Conservation (phyloP, 2,329 filamentous ascomycete genomes). For the Myriosclerotinia duriaeana region DNA sequence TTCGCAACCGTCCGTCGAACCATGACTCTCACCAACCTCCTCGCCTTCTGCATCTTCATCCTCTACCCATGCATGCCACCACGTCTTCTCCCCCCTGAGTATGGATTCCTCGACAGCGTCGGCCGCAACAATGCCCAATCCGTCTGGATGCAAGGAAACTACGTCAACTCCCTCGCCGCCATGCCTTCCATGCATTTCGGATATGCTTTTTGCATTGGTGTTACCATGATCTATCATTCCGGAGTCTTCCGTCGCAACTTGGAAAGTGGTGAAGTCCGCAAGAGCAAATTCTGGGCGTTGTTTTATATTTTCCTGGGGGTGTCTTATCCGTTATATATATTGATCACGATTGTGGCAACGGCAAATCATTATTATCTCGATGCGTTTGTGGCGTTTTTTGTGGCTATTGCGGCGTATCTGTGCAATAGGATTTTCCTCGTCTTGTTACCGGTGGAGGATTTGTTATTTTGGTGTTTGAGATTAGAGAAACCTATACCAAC, state of each 20-base stretch:
- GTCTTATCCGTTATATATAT: conserved; percentile 48
- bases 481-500: conserved; percentile 52
- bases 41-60: conserved; percentile 53
- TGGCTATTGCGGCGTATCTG: conserved; percentile 47
- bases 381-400: conserved; percentile 49
- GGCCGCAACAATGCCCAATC: conserved; percentile 50
- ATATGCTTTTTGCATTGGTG: conserved; percentile 54
- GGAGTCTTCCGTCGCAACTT: conserved; percentile 44
- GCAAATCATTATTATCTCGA: conserved; percentile 57
- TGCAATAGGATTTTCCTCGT: conserved; percentile 51
- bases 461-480: conserved; percentile 48
- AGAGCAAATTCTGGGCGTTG: conserved; percentile 45
- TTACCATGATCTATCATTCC: conserved; percentile 54
- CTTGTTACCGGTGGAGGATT: conserved; percentile 51
- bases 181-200: conserved; percentile 57
- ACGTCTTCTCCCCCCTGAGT: conserved; percentile 50
- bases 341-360: conserved; percentile 53
- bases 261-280: conserved; percentile 46
- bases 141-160: conserved; percentile 52
- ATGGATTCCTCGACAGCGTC: conserved; percentile 52
- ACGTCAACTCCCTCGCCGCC: conserved; percentile 51
- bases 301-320: conserved; percentile 47
- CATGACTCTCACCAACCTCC: conserved; percentile 54
- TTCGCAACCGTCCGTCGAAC: conserved; percentile 50
- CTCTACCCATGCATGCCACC: conserved; percentile 55